phyloP scores from a whole-genome alignment of 495 filamentous ascomycete genomes.

The Podospora sp. region DNA sequence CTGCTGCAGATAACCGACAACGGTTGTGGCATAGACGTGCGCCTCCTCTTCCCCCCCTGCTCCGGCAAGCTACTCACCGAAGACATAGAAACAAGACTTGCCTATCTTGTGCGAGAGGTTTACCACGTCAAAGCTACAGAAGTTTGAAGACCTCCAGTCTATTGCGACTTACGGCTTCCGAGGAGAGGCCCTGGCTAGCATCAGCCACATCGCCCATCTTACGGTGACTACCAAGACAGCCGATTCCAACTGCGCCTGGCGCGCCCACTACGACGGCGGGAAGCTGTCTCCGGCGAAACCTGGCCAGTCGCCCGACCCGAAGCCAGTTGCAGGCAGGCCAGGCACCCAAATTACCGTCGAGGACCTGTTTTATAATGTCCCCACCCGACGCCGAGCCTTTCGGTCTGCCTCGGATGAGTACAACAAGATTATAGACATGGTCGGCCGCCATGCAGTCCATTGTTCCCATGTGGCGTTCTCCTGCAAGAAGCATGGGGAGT shows the following conservation, averaged over 20 bases:
- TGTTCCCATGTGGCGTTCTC: constrained; percentile 89
- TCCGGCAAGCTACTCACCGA: constrained; percentile 23
- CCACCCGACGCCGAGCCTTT: constrained; percentile 85
- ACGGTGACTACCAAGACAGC: constrained; percentile 93
- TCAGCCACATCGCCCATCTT: constrained; percentile 97
- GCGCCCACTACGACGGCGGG: constrained; percentile 81
- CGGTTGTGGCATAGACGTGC: constrained; percentile 91
- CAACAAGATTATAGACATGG: constrained; percentile 94
- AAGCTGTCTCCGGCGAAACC: constrained; percentile 85
- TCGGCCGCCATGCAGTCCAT: constrained; percentile 94
- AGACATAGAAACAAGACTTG: constrained; percentile 77
- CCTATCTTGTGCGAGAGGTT: constrained; percentile 94
- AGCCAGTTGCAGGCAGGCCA: constrained; percentile 84
- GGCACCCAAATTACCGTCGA: constrained; percentile 98
- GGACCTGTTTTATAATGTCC: constrained; percentile 96
- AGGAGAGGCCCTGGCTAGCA: constrained; percentile 95
- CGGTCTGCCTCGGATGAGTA: constrained; percentile 93
- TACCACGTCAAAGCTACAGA: constrained; percentile 94
- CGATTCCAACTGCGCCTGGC: constrained; percentile 87
- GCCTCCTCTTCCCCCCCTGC: constrained; percentile 27
- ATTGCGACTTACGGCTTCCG: constrained; percentile 98
- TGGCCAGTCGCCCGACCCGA: constrained; percentile 87
- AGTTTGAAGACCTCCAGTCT: constrained; percentile 88
- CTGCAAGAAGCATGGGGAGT: constrained; percentile 94
- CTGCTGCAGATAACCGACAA: constrained; percentile 98